phyloP scores from a whole-genome alignment of 306 rosid species.

The Neltuma alba region DNA sequence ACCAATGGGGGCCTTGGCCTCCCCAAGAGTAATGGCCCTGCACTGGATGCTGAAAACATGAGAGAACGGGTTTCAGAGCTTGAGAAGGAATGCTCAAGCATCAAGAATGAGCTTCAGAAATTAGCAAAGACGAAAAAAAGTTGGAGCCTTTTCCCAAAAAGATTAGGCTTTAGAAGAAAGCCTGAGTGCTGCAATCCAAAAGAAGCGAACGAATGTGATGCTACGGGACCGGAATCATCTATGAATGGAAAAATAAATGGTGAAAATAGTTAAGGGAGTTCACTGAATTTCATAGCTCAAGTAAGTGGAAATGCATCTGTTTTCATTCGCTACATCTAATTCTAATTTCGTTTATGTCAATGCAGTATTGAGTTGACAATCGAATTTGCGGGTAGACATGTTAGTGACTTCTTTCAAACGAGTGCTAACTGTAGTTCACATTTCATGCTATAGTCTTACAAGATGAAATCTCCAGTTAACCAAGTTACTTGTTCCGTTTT shows the following conservation, averaged over 20 bases:
- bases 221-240: slow-evolving; percentile 38
- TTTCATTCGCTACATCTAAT: slow-evolving; percentile 2
- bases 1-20: slow-evolving; percentile 50
- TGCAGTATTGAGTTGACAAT: slow-evolving; percentile 31
- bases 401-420: not conserved
- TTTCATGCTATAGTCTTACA: not conserved
- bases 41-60: slow-evolving; percentile 53
- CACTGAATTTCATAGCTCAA: slow-evolving; percentile 35
- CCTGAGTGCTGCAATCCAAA: slow-evolving; percentile 49
- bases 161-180: slow-evolving; percentile 62
- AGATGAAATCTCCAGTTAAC: not conserved
- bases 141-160: slow-evolving; percentile 73
- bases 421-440: not conserved
- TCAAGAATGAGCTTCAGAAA: slow-evolving; percentile 71
- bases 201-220: slow-evolving; percentile 38
- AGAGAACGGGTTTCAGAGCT: slow-evolving; percentile 70
- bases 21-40: slow-evolving; percentile 39
- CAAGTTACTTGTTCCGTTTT: not conserved
- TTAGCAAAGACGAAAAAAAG: slow-evolving; percentile 62
- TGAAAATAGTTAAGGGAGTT: slow-evolving; percentile 41
- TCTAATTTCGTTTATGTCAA: slow-evolving; percentile 14
- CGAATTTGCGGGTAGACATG: slow-evolving; percentile 21
- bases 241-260: slow-evolving; percentile 47
- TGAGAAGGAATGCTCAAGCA: slow-evolving; percentile 73
- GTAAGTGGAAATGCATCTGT: slow-evolving; percentile 25